Conservation (phyloP, 768 basidiomycete genomes). For the Myochromella boudieri region DNA sequence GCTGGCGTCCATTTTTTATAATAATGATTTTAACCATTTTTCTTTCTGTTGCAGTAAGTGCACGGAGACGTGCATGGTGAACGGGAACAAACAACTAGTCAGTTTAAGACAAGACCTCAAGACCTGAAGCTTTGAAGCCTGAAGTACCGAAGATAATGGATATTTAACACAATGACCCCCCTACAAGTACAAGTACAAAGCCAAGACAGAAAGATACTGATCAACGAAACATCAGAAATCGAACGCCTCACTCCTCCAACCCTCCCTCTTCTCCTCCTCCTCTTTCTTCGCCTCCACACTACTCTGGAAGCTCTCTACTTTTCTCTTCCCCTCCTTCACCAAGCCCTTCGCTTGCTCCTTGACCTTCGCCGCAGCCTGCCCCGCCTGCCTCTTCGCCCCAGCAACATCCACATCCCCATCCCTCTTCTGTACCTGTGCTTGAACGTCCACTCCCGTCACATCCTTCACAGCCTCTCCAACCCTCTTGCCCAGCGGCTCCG, state of each 20-base stretch:
- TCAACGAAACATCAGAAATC: constrained; percentile 31
- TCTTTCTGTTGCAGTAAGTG: too few relatives aligned
- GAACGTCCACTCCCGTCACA: constrained; percentile 27
- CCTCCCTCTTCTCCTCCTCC: constrained; percentile 34
- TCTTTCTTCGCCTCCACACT: constrained; percentile 40
- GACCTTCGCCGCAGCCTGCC: constrained; percentile 25
- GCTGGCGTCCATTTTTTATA: too few relatives aligned
- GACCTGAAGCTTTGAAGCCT: too few relatives aligned
- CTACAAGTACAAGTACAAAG: too few relatives aligned
- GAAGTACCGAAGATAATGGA: too few relatives aligned
- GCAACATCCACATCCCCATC: constrained; percentile 24
- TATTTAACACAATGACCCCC: too few relatives aligned
- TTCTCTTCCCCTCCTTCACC: constrained; percentile 30
- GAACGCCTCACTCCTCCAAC: constrained; percentile 54
- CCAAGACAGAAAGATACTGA: not conserved
- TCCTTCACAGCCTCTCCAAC: constrained; percentile 30
- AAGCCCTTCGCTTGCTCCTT: constrained; percentile 26
- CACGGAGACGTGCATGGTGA: too few relatives aligned
- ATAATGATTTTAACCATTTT: too few relatives aligned
- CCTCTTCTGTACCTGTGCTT: constrained; percentile 14
- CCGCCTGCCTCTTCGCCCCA: constrained; percentile 12
- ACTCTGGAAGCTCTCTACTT: constrained; percentile 41
- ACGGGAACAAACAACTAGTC: too few relatives aligned
- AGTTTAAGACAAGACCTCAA: too few relatives aligned
- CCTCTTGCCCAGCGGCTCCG: constrained; percentile 39